Evolutionary conservation across 495 filamentous ascomycete genomes (phyloP).

Genomic region (Lasiosphaeriaceae sp.): DNA sequence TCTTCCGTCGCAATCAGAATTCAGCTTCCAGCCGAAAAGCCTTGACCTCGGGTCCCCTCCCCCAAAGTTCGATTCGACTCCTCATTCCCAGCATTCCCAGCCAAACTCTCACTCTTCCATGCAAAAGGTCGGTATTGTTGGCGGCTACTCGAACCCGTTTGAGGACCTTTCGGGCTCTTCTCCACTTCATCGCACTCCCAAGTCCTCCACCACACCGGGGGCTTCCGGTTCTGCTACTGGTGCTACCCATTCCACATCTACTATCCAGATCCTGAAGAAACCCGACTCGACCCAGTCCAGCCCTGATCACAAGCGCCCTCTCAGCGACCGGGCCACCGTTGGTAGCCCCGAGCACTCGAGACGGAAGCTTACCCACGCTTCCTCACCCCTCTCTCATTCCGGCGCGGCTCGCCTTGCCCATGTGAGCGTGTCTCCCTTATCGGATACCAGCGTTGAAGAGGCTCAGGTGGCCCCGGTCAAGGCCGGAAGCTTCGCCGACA

Average conservation of each 20-base stretch:
- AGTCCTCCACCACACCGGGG: slow-evolving; percentile 39
- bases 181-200: slow-evolving; percentile 36
- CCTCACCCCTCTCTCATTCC: slow-evolving; percentile 29
- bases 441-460: slow-evolving; percentile 11
- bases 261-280: slow-evolving; percentile 39
- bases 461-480: background rate
- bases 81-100: slow-evolving; percentile 38
- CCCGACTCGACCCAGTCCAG: slow-evolving; percentile 23
- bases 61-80: slow-evolving; percentile 35
- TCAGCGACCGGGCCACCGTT: slow-evolving; percentile 35
- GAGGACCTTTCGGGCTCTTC: slow-evolving; percentile 31
- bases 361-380: slow-evolving; percentile 39
- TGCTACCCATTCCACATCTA: slow-evolving; percentile 22
- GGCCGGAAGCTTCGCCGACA: background rate
- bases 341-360: slow-evolving; percentile 41
- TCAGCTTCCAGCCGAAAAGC: slow-evolving; percentile 32
- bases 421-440: slow-evolving; percentile 14
- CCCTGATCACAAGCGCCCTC: slow-evolving; percentile 34
- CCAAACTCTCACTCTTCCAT: slow-evolving; percentile 14
- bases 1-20: slow-evolving; percentile 30
- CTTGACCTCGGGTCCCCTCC: slow-evolving; percentile 32
- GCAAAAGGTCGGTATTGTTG: slow-evolving; percentile 17
- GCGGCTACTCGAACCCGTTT: slow-evolving; percentile 28
- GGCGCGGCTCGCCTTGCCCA: slow-evolving; percentile 6
- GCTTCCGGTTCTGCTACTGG: slow-evolving; percentile 21